Conservation (phyloP, 2,329 filamentous ascomycete species). For the Saccharata proteae region DNA sequence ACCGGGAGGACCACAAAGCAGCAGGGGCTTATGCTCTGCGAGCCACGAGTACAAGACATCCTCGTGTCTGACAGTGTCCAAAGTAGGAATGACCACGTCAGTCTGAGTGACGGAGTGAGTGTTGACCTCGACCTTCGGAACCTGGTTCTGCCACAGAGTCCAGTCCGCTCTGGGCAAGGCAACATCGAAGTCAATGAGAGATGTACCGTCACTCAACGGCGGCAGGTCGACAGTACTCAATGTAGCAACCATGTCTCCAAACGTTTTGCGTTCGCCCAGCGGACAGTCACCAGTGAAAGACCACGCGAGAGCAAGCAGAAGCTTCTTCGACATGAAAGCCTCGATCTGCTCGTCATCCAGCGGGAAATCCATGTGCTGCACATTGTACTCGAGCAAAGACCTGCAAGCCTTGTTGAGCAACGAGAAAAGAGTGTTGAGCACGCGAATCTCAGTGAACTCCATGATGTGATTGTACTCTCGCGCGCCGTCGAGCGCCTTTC, state of each 20-base stretch:
- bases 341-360: conserved; percentile 84
- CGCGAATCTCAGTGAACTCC: conserved; percentile 88
- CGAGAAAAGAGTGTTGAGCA: conserved; percentile 86
- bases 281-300: conserved; percentile 92
- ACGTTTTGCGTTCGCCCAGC: conserved; percentile 71
- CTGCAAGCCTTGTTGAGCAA: conserved; percentile 88
- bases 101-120: conserved; percentile 97
- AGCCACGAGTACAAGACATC: conserved; percentile 99
- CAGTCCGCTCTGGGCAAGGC: conserved; percentile 77
- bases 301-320: conserved; percentile 88
- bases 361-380: conserved; percentile 87
- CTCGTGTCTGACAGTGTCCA: conserved; percentile 95
- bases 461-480: conserved; percentile 86
- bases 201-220: conserved; percentile 61
- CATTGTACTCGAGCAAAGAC: conserved; percentile 89
- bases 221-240: conserved; percentile 81
- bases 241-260: conserved; percentile 72
- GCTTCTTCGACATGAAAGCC: conserved; percentile 81
- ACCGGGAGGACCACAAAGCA: conserved; percentile 93
- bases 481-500: conserved; percentile 64
- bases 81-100: conserved; percentile 93
- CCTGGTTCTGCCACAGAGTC: conserved; percentile 87
- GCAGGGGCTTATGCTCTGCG: conserved; percentile 90
- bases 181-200: conserved; percentile 93
- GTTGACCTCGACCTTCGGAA: conserved; percentile 90